Conservation (phyloP, 208 protist genomes). For the Acanthamoeba sp. region DNA sequence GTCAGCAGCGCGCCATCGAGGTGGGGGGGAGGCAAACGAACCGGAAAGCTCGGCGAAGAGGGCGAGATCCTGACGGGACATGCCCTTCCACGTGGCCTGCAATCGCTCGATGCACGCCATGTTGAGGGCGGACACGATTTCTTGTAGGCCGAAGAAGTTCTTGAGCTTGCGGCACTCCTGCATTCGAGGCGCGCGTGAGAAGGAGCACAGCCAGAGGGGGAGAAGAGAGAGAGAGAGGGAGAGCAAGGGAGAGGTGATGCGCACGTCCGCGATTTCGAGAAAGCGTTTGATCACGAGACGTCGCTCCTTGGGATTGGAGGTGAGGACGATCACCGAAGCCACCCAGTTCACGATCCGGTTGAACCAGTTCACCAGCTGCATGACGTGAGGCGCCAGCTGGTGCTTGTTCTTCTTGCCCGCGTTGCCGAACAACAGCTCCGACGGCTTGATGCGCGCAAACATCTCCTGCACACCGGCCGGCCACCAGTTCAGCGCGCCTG, state of each 20-base stretch:
- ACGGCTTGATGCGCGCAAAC: neutral
- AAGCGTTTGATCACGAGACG: neutral
- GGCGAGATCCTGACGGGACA: neutral
- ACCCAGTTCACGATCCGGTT: slow-evolving; percentile 10
- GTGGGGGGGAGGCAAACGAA: neutral
- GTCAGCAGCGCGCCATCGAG: too few relatives aligned
- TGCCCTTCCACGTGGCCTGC: slow-evolving; percentile 34
- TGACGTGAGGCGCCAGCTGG: slow-evolving; percentile 10
- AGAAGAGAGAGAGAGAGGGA: too few relatives aligned
- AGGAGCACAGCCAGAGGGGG: too few relatives aligned
- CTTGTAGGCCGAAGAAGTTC: neutral
- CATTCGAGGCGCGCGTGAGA: neutral
- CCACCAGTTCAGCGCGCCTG: neutral
- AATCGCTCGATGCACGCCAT: slow-evolving; percentile 39
- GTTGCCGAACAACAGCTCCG: slow-evolving; percentile 13
- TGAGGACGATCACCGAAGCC: slow-evolving; percentile 10
- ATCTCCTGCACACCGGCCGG: neutral
- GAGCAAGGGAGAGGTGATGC: neutral
- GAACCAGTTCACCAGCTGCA: slow-evolving; percentile 33
- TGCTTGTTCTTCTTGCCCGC: slow-evolving; percentile 10
- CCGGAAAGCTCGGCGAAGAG: too few relatives aligned
- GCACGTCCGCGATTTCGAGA: slow-evolving; percentile 1
- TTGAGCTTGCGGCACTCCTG: neutral
- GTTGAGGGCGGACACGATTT: slow-evolving; percentile 26
- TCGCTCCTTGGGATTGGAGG: neutral